These are phyloP conservation scores for Fusarium sp. DNA, from an alignment of 2,329 filamentous ascomycete species.

Conservation along the genomic window DNA sequence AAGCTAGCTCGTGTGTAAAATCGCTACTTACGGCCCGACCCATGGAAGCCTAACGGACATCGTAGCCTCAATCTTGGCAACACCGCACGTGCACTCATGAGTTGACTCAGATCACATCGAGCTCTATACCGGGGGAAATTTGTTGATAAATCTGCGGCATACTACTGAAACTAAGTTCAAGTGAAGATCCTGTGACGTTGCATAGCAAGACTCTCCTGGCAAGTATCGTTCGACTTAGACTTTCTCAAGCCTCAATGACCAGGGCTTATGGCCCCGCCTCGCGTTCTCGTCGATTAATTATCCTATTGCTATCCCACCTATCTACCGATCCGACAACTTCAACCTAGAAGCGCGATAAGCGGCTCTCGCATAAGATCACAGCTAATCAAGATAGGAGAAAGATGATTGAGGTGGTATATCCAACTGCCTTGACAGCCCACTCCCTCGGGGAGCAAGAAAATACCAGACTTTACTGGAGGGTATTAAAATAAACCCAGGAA, in stretches of 20 bases:
- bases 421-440: neutral
- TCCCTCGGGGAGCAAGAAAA: no score
- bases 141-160: neutral
- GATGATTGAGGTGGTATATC: neutral
- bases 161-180: no score
- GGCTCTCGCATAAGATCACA: neutral
- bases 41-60: neutral
- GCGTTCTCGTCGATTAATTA: neutral
- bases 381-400: neutral
- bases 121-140: no score
- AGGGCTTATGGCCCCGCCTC: neutral
- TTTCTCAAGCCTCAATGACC: neutral
- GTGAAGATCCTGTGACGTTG: neutral
- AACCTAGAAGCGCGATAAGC: neutral
- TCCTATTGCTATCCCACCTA: neutral
- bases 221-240: neutral
- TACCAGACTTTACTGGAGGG: no score
- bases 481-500: no score
- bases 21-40: neutral
- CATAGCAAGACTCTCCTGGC: neutral
- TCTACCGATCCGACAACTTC: neutral
- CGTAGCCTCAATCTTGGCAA: neutral
- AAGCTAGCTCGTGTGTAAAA: no score
- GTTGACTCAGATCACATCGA: neutral
- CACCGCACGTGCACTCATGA: no score